A percentile compares a stretch with the other conserved stretches of the same genome.
Evolutionary conservation across 768 basidiomycete species (phyloP).

Genomic region (Hygrophoropsis aurantiaca): DNA sequence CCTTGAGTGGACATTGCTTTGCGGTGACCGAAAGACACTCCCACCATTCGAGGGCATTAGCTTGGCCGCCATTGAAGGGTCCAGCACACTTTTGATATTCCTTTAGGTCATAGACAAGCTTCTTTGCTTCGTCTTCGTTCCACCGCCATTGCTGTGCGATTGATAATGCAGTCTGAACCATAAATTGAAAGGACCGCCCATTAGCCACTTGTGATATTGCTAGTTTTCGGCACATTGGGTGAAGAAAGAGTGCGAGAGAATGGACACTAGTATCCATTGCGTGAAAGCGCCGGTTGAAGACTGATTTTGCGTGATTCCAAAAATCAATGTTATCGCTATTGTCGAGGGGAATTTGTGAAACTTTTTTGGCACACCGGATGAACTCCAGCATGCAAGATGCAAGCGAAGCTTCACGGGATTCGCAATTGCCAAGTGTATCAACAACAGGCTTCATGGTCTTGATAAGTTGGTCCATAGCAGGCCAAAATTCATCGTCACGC

Average conservation of each 20-base stretch:
- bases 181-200: slow-evolving; percentile 16
- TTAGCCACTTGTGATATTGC: slow-evolving; percentile 24
- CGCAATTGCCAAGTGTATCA: slow-evolving; percentile 33
- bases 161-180: slow-evolving; percentile 15
- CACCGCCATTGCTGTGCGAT: slow-evolving; percentile 27
- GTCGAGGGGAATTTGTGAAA: slow-evolving; percentile 14
- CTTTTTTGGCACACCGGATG: slow-evolving; percentile 18
- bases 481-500: slow-evolving; percentile 19
- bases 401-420: slow-evolving; percentile 28
- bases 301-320: slow-evolving; percentile 19
- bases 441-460: slow-evolving; percentile 30
- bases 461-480: slow-evolving; percentile 25
- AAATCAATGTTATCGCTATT: slow-evolving; percentile 20
- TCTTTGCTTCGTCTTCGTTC: slow-evolving; percentile 15
- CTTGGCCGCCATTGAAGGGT: slow-evolving; percentile 21
- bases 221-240: slow-evolving; percentile 35
- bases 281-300: slow-evolving; percentile 30
- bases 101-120: slow-evolving; percentile 21
- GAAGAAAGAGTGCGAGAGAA: slow-evolving; percentile 33
- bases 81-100: slow-evolving; percentile 18
- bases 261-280: slow-evolving; percentile 33
- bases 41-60: slow-evolving; percentile 28
- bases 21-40: slow-evolving; percentile 11
- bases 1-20: slow-evolving; percentile 10
- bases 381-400: slow-evolving; percentile 38